These are phyloP conservation scores for Penicillium ochrochloron DNA, from an alignment of 495 filamentous ascomycete genomes.

Conservation along the genomic window DNA sequence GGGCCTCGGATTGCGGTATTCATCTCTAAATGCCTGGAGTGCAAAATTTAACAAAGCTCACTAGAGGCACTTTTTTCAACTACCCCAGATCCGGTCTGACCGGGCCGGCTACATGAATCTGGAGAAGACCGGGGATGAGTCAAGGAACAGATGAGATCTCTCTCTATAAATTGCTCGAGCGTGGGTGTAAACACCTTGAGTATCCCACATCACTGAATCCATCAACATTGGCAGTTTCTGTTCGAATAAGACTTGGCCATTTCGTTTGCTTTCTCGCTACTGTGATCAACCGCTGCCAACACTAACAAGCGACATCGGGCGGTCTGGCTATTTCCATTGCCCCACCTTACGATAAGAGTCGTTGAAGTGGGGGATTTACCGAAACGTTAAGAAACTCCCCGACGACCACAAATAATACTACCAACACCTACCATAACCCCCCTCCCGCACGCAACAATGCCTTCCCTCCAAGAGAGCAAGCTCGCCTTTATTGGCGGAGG, in stretches of 20 bases:
- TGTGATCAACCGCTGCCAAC: neutral
- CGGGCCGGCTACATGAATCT: constrained; percentile 5
- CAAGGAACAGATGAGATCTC: neutral
- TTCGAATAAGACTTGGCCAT: neutral
- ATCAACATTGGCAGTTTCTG: neutral
- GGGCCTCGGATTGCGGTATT: neutral
- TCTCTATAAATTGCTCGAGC: neutral
- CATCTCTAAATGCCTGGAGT: neutral
- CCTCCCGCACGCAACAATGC: constrained; percentile 28
- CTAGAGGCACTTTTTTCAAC: neutral
- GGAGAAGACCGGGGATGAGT: constrained; percentile 5
- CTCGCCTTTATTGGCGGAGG: constrained; percentile 51
- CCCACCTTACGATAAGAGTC: constrained; percentile 26
- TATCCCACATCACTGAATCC: neutral
- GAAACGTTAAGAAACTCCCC: constrained; percentile 15
- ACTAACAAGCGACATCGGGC: constrained; percentile 19
- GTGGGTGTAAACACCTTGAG: neutral
- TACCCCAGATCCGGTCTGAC: constrained; percentile 3
- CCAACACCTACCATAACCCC: constrained; percentile 5
- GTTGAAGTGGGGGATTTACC: constrained; percentile 21
- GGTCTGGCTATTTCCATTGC: constrained; percentile 9
- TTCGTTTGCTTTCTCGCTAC: neutral
- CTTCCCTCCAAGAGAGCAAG: constrained; percentile 44
- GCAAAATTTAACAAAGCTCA: neutral
- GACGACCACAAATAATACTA: neutral